Percentiles rank a stretch among this genome's conserved stretches.
phyloP scores from a whole-genome alignment of 257 asterid species.

The Salvia splendens region DNA sequence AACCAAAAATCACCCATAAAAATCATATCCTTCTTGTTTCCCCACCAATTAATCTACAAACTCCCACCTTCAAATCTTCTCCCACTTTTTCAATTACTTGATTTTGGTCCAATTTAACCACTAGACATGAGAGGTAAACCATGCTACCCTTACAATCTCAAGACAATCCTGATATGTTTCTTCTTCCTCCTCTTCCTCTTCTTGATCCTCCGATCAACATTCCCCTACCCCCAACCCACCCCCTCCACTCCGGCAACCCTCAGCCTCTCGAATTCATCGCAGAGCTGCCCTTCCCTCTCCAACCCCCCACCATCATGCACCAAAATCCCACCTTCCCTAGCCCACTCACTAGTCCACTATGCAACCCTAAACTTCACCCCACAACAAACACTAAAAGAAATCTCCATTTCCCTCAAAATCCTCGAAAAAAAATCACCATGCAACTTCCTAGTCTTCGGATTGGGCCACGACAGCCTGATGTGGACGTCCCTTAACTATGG shows the following conservation, averaged over 20 bases:
- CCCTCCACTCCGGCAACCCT: no score
- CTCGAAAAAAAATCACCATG: constrained; percentile 72
- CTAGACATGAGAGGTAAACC: constrained; percentile 46
- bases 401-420: constrained; percentile 64
- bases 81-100: neutral
- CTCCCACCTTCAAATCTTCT: constrained; percentile 11
- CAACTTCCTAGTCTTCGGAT: constrained; percentile 79
- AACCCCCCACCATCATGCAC: no score
- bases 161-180: constrained; percentile 45
- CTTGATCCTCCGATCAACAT: constrained; percentile 46
- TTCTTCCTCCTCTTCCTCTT: constrained; percentile 54
- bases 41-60: constrained; percentile 15
- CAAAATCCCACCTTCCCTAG: constrained; percentile 67
- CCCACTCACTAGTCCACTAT: constrained; percentile 73
- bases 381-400: constrained; percentile 75
- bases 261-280: no score
- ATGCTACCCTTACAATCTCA: constrained; percentile 46
- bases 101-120: neutral
- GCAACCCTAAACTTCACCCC: constrained; percentile 84
- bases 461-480: constrained; percentile 91
- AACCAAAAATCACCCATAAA: neutral
- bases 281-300: no score
- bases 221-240: no score
- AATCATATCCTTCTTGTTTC: neutral
- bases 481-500: no score